Base-by-base conservation (phyloP, 106 monocot genomes). In the Allium sativum region DNA sequence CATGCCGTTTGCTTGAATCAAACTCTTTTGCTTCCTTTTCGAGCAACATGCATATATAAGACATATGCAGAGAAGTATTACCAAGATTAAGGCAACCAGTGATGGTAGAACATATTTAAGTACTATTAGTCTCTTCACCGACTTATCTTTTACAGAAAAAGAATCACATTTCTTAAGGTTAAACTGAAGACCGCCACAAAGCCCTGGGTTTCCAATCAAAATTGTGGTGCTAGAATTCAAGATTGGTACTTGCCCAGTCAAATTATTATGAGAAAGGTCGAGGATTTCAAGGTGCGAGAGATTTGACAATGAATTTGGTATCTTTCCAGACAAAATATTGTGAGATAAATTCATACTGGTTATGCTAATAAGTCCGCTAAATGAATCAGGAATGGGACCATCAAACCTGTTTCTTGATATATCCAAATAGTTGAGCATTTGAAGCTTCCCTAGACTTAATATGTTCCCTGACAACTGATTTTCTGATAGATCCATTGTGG, bases 341-440 rank as follows among this genome's bases (percentile, higher is more conserved):
- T 14, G 9, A 15, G 70, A 70, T 12, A 70, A 61, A 19, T 70
- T 59, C 17, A 70, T 13, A 42, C 42, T 21, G 48, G 57, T 13
- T 20, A 63, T 55, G 55, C 6, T 63, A 4, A 71, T 44, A 21
- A 71, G 46, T 22, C 45, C n/a, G 9, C 62, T 62, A 63, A 71
- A 18, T 17, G 71, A 71, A 44, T 63, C 18, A 22, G 71, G 71
- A 12, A 71, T 71, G 47, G 22, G 45, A 44, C 62, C 71, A 18
- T 71, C 14, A 16, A 71, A 53, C 10, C 18, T 44, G 62, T 71
- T 71, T 0, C 12, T 62, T 2, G 71, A 71, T 7, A 71, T 21
- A 45, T 45, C 12, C 10, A 71, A 9, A 62, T 45, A 15, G 1
- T 21, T 54, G 1, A 71, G 44, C 62, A 62, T 71, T 18, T 9